A percentile compares a stretch with the other conserved stretches of the same genome.
Evolutionary conservation across 768 basidiomycete genomes (phyloP).

Genomic region (Leccinellum rugosiceps): DNA sequence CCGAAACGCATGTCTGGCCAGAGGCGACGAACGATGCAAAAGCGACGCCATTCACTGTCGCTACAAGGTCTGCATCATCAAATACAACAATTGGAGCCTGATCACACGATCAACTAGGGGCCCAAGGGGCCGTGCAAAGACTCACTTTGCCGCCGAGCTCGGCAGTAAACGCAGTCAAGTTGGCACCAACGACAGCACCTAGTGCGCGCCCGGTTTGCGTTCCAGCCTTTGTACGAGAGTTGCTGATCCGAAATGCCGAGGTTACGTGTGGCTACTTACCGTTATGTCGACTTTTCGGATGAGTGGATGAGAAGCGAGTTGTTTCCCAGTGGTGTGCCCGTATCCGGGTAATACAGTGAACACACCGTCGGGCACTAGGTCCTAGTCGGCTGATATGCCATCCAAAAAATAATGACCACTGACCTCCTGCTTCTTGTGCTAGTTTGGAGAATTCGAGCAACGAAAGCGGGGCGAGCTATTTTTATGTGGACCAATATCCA

Average conservation of each 20-base stretch:
- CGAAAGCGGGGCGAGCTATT: conserved; percentile 71
- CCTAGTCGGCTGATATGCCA: not conserved
- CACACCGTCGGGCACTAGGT: conserved; percentile 71
- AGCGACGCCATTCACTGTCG: conserved; percentile 79
- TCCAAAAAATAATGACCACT: conserved; percentile 12
- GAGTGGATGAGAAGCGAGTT: conserved; percentile 60
- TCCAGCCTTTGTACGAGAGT: conserved; percentile 52
- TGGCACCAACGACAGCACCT: conserved; percentile 70
- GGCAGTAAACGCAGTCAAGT: conserved; percentile 73
- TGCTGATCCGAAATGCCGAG: not conserved
- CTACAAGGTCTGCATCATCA: conserved; percentile 66
- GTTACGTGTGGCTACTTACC: conserved; percentile 37
- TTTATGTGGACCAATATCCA: not conserved
- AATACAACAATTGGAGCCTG: conserved; percentile 82
- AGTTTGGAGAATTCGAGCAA: conserved; percentile 75
- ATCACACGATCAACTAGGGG: conserved; percentile 2
- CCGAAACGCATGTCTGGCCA: conserved; percentile 90
- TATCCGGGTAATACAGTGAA: conserved; percentile 73
- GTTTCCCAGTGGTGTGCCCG: conserved; percentile 60
- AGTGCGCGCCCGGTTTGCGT: conserved; percentile 73
- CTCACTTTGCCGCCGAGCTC: conserved; percentile 83
- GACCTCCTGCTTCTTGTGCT: conserved; percentile 64
- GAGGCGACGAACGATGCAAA: conserved; percentile 86
- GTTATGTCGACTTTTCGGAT: conserved; percentile 84
- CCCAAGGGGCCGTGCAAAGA: not conserved